These are phyloP conservation scores for Acacia melanoxylon DNA, from an alignment of 306 rosid species.

Conservation along the genomic window DNA sequence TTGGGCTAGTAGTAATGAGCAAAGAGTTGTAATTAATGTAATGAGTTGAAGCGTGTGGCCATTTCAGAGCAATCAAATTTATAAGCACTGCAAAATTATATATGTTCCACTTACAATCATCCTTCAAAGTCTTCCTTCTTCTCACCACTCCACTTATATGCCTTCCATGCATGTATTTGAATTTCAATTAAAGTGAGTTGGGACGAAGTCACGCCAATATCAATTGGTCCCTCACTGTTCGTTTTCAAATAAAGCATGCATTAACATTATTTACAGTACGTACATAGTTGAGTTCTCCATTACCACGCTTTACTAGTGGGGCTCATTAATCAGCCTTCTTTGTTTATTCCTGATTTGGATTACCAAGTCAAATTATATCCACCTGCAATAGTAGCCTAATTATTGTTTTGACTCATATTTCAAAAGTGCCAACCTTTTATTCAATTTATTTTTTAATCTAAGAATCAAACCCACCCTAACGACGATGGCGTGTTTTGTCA, in stretches of 20 bases:
- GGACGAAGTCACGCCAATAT: neutral
- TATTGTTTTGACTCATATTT: slow-evolving; percentile 34
- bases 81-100: neutral
- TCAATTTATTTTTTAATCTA: neutral
- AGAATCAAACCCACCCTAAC: slow-evolving; percentile 1
- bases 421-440: neutral
- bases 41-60: slow-evolving; percentile 53
- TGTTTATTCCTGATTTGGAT: slow-evolving; percentile 13
- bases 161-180: slow-evolving; percentile 11
- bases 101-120: slow-evolving; percentile 8
- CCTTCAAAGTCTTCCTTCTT: slow-evolving; percentile 30
- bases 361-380: slow-evolving; percentile 55
- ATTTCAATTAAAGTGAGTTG: neutral
- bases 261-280: neutral
- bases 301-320: slow-evolving; percentile 30
- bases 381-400: slow-evolving; percentile 42
- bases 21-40: slow-evolving; percentile 1
- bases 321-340: neutral
- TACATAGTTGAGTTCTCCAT: slow-evolving; percentile 18
- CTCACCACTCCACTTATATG: slow-evolving; percentile 24
- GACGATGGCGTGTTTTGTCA: neutral
- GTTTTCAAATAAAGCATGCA: slow-evolving; percentile 6
- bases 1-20: slow-evolving; percentile 31
- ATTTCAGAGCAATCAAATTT: slow-evolving; percentile 32
- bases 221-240: neutral